phyloP scores from a whole-genome alignment of 2,329 filamentous ascomycete species.

The Ophiostoma quercus region DNA sequence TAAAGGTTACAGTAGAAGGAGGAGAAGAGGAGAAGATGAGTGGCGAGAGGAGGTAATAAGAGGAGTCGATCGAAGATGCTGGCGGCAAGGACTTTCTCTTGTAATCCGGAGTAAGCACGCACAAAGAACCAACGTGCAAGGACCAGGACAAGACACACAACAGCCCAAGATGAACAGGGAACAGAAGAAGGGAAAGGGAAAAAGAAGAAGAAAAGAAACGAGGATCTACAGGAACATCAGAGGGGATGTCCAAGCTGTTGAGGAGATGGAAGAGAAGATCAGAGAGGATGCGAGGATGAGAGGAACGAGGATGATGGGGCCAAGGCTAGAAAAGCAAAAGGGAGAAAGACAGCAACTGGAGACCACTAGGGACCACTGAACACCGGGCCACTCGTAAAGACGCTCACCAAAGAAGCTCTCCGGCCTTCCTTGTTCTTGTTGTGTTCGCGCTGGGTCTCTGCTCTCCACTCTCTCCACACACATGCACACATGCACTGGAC shows the following conservation, averaged over 20 bases:
- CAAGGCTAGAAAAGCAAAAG: constrained; percentile 14
- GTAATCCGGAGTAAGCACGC: background rate
- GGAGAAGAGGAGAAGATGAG: background rate
- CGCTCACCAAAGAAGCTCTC: background rate
- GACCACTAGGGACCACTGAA: background rate
- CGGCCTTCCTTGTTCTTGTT: background rate
- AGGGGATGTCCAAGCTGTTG: background rate
- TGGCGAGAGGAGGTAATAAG: background rate
- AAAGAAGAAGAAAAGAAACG: constrained; percentile 11
- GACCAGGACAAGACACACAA: background rate
- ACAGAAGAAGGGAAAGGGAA: background rate
- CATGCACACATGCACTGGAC: background rate
- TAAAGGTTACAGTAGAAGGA: constrained; percentile 2
- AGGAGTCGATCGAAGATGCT: background rate
- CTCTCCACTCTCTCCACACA: constrained; percentile 14
- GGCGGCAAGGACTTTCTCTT: background rate
- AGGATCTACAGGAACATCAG: constrained; percentile 7
- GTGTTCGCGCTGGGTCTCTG: constrained; percentile 6
- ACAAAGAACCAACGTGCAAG: background rate
- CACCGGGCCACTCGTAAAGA: background rate
- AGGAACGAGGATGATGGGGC: background rate
- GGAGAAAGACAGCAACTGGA: background rate
- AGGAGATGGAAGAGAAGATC: background rate
- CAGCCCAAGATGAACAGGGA: background rate
- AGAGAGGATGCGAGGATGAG: constrained; percentile 9